Percentiles rank a stretch among this genome's conserved stretches.
These are phyloP conservation scores for Jamesozyma gamospora DNA, from an alignment of 805 yeast species.

Conservation along the genomic window DNA sequence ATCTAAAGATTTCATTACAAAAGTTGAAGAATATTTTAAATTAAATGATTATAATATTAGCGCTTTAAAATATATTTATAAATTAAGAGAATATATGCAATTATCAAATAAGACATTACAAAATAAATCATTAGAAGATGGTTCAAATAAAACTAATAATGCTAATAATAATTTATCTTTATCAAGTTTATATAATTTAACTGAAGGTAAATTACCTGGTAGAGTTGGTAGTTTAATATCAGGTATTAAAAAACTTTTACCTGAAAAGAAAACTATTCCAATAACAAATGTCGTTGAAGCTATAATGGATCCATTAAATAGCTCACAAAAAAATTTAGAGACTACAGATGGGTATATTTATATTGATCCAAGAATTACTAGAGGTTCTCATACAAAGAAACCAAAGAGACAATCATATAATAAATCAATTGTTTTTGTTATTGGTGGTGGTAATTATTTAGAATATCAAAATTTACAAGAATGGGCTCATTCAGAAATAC, in stretches of 20 bases:
- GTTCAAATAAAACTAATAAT: conserved; percentile 24
- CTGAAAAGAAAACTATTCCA: conserved; percentile 81
- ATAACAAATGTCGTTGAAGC: conserved; percentile 87
- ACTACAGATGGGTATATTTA: conserved; percentile 83
- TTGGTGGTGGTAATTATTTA: conserved; percentile 93
- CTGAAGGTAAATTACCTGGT: conserved; percentile 74
- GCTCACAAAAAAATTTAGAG: conserved; percentile 52
- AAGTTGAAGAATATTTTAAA: conserved; percentile 54
- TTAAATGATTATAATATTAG: conserved; percentile 50
- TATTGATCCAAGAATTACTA: conserved; percentile 74
- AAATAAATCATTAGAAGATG: conserved; percentile 26
- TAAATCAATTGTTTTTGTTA: conserved; percentile 80
- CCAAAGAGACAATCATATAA: conserved; percentile 76
- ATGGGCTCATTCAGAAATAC: conserved; percentile 48
- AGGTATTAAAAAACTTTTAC: conserved; percentile 77
- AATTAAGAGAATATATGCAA: conserved; percentile 68
- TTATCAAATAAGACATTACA: conserved; percentile 35
- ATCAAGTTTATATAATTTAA: conserved; percentile 68
- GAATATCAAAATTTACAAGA: conserved; percentile 93
- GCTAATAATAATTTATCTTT: conserved; percentile 32
- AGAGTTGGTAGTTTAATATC: conserved; percentile 85
- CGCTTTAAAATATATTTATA: conserved; percentile 64
- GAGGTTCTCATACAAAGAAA: conserved; percentile 84
- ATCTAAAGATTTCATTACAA: conserved; percentile 39
- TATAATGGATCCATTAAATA: conserved; percentile 69